Conservation (phyloP, 768 basidiomycete genomes). For the Agrocybe praecox region DNA sequence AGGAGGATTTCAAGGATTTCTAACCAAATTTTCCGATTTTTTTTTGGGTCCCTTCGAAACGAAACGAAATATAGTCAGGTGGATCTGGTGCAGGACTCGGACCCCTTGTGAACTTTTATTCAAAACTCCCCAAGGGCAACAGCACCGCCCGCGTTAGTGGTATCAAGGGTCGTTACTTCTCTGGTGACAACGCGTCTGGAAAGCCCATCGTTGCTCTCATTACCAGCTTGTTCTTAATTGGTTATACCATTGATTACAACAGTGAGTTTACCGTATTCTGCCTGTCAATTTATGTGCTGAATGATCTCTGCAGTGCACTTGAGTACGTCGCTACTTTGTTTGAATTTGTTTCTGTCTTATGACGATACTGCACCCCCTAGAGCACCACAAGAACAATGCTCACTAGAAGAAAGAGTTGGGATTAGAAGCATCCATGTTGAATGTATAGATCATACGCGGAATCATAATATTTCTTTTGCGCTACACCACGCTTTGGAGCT, state of each 20-base stretch:
- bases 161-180: conserved; percentile 81
- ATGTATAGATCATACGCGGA: conserved; percentile 22
- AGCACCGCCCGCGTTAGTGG: conserved; percentile 63
- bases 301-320: conserved; percentile 64
- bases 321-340: conserved; percentile 52
- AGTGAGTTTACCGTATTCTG: conserved; percentile 54
- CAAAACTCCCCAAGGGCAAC: conserved; percentile 91
- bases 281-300: background rate
- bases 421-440: background rate
- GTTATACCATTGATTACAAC: conserved; percentile 90
- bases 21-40: conserved; percentile 6
- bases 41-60: conserved; percentile 9
- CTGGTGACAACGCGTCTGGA: conserved; percentile 83
- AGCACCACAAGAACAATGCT: conserved; percentile 91
- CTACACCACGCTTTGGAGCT: background rate
- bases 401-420: conserved; percentile 46
- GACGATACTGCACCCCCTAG: conserved; percentile 36
- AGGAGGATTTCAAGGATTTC: conserved; percentile 1
- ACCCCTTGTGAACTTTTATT: conserved; percentile 94
- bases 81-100: conserved; percentile 80
- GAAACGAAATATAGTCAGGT: conserved; percentile 55
- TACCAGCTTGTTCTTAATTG: conserved; percentile 68
- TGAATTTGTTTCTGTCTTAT: conserved; percentile 13
- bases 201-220: conserved; percentile 67
- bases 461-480: conserved; percentile 12